phyloP scores from a whole-genome alignment of 305 asterid genomes.

The Fraxinus platypoda region DNA sequence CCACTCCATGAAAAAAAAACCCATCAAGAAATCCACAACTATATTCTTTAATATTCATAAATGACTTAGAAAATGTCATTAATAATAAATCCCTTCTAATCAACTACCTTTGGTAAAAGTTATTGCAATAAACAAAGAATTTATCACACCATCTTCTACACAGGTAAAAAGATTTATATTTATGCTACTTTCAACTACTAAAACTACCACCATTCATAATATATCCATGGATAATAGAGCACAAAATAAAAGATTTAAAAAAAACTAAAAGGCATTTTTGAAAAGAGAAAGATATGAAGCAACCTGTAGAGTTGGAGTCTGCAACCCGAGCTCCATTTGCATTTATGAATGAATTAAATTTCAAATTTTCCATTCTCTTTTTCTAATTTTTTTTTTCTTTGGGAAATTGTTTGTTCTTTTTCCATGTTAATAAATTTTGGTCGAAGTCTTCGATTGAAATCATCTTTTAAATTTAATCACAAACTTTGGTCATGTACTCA shows the following conservation, averaged over 20 bases:
- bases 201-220: conserved; percentile 29
- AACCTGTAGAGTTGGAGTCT: conserved; percentile 17
- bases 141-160: conserved; percentile 10
- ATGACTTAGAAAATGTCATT: conserved; percentile 7
- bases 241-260: neutral
- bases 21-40: conserved; percentile 30
- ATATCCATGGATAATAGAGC: conserved; percentile 17
- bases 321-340: conserved; percentile 28
- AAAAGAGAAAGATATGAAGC: neutral
- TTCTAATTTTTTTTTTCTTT: neutral
- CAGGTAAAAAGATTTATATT: conserved; percentile 15
- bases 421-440: neutral
- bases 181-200: conserved; percentile 30
- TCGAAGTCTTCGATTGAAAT: neutral
- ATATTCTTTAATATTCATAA: conserved; percentile 27
- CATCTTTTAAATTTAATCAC: neutral
- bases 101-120: conserved; percentile 21
- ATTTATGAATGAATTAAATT: neutral
- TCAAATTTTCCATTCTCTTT: neutral
- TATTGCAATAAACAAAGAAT: conserved; percentile 10
- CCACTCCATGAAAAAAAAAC: conserved; percentile 23
- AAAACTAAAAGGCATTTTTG: neutral
- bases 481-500: neutral
- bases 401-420: neutral
- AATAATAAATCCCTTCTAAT: conserved; percentile 15